Percentiles rank a stretch among this genome's conserved stretches.
Conservation (phyloP, 1,284 basidiomycete species). For the Cystobasidium slooffiae region DNA sequence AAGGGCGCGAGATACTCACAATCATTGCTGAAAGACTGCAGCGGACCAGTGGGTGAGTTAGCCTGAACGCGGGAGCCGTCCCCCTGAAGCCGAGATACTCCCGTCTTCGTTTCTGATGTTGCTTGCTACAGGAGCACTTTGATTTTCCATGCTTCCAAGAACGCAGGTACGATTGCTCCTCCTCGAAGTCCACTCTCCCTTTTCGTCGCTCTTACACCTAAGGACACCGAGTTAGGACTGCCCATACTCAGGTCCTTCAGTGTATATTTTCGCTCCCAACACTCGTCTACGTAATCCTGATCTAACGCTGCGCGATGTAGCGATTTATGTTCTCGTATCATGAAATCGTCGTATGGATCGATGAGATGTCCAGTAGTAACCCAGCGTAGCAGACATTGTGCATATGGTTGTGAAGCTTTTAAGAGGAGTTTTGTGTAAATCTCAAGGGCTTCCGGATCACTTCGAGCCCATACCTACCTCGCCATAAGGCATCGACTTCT, state of each 20-base stretch:
- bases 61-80: too few relatives aligned
- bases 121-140: slow-evolving; percentile 88
- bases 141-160: slow-evolving; percentile 91
- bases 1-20: slow-evolving; percentile 86
- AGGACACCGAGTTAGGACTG: slow-evolving; percentile 43
- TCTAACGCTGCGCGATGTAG: slow-evolving; percentile 85
- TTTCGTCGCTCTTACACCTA: slow-evolving; percentile 19
- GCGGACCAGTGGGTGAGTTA: slow-evolving; percentile 72
- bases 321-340: slow-evolving; percentile 88
- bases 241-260: slow-evolving; percentile 60
- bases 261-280: slow-evolving; percentile 92
- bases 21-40: slow-evolving; percentile 82
- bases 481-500: not conserved
- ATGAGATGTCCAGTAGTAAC: slow-evolving; percentile 74
- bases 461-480: too few relatives aligned
- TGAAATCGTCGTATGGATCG: slow-evolving; percentile 89
- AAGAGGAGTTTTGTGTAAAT: slow-evolving; percentile 76
- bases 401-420: slow-evolving; percentile 82
- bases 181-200: slow-evolving; percentile 69
- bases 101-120: too few relatives aligned
- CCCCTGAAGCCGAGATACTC: not conserved
- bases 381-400: slow-evolving; percentile 81
- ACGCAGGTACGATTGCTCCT: slow-evolving; percentile 84
- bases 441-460: slow-evolving; percentile 79
- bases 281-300: slow-evolving; percentile 92